phyloP scores from a whole-genome alignment of 495 filamentous ascomycete species.

The Talaromyces liani region DNA sequence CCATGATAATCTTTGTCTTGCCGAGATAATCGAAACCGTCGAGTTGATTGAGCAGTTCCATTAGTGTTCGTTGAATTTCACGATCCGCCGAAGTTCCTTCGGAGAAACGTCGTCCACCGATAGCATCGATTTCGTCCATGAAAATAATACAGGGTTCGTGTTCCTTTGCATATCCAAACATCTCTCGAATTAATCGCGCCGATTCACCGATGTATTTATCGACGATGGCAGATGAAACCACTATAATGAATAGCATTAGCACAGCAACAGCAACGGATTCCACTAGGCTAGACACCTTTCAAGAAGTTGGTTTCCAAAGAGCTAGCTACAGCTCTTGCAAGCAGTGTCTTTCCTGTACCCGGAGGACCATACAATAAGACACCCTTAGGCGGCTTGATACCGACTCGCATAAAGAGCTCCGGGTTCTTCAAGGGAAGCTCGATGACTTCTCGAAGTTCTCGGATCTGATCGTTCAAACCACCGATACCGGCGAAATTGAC shows the following conservation, averaged over 20 bases:
- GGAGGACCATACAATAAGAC: slow-evolving; percentile 96
- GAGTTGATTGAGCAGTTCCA: slow-evolving; percentile 98
- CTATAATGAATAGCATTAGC: slow-evolving; percentile 37
- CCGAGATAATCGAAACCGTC: slow-evolving; percentile 99
- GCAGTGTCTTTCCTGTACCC: slow-evolving; percentile 93
- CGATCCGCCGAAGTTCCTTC: slow-evolving; percentile 97
- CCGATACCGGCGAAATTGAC: slow-evolving; percentile 99
- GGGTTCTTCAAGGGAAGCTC: slow-evolving; percentile 98
- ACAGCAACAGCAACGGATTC: background rate
- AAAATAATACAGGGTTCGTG: slow-evolving; percentile 99
- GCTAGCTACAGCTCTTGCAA: slow-evolving; percentile 94
- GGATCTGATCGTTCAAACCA: slow-evolving; percentile 97
- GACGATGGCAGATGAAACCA: slow-evolving; percentile 99
- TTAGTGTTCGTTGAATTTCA: slow-evolving; percentile 97
- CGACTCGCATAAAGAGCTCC: slow-evolving; percentile 91
- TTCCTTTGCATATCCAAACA: slow-evolving; percentile 99
- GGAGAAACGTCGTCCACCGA: slow-evolving; percentile 94
- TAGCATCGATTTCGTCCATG: slow-evolving; percentile 99
- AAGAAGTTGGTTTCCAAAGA: slow-evolving; percentile 97
- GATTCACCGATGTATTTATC: slow-evolving; percentile 99
- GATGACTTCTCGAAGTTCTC: slow-evolving; percentile 96
- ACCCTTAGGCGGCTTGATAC: slow-evolving; percentile 98
- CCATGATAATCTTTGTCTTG: slow-evolving; percentile 99
- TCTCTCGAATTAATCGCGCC: slow-evolving; percentile 93
- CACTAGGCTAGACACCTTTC: slow-evolving; percentile 57